Evolutionary conservation across 1,284 basidiomycete species (phyloP).

Genomic region (Psilocybe mexicana): DNA sequence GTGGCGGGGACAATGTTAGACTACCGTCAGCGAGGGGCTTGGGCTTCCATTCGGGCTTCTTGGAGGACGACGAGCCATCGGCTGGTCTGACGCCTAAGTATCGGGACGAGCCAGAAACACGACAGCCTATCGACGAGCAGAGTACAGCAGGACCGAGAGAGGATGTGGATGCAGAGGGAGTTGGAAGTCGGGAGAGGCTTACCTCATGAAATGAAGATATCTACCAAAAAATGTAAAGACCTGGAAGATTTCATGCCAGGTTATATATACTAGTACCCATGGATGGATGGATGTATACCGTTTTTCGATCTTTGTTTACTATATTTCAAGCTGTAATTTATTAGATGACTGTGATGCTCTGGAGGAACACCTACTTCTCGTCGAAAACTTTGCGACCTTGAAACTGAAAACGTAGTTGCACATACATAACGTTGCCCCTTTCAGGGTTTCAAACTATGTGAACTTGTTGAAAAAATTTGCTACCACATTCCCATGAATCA

Average conservation of each 20-base stretch:
- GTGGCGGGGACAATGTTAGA: slow-evolving; percentile 14
- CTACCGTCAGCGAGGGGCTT: slow-evolving; percentile 33
- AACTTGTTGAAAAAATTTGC: no score
- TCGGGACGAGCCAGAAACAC: slow-evolving; percentile 48
- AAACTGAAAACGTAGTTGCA: no score
- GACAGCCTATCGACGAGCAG: background rate
- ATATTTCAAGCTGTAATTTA: background rate
- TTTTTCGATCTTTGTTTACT: background rate
- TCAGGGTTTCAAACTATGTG: no score
- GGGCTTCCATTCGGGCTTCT: slow-evolving; percentile 62
- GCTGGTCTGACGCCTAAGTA: slow-evolving; percentile 44
- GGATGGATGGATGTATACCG: background rate
- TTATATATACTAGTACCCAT: background rate
- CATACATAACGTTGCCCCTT: no score
- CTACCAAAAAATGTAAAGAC: background rate
- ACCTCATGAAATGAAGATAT: background rate
- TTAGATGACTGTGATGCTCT: background rate
- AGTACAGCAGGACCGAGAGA: no score
- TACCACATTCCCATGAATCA: no score
- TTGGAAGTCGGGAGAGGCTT: background rate
- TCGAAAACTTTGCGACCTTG: no score
- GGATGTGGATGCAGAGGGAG: no score
- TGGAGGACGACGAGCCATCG: slow-evolving; percentile 63
- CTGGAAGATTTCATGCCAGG: background rate
- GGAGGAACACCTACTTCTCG: no score